Evolutionary conservation across 2,329 filamentous ascomycete species (phyloP).

Genomic region (Penicillium sp.): DNA sequence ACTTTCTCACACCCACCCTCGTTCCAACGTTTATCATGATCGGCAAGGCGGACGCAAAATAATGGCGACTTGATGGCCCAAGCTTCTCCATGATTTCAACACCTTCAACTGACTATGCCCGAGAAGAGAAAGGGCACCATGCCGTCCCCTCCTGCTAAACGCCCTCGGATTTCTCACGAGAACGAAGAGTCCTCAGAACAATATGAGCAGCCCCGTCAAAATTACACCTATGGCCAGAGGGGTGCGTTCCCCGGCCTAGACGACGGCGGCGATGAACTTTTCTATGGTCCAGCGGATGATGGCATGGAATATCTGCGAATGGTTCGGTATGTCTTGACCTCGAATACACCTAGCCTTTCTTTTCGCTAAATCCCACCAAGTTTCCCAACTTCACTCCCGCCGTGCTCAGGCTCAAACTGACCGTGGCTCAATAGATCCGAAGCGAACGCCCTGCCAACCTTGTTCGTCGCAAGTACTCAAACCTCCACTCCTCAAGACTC

Average conservation of each 20-base stretch:
- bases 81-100: constrained; percentile 25
- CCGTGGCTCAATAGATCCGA: constrained; percentile 59
- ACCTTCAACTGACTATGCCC: constrained; percentile 28
- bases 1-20: too few relatives aligned
- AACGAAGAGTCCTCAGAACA: constrained; percentile 26
- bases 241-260: constrained; percentile 69
- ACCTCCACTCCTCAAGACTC: constrained; percentile 9
- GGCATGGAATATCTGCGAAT: constrained; percentile 70
- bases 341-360: not conserved
- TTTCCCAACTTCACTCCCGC: not conserved
- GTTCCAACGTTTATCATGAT: not conserved
- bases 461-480: constrained; percentile 64
- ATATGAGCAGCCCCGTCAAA: constrained; percentile 49
- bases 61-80: constrained; percentile 18
- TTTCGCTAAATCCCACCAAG: constrained; percentile 24
- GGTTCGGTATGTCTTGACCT: constrained; percentile 61
- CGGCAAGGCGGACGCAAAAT: not conserved
- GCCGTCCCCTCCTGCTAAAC: constrained; percentile 29
- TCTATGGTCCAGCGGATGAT: constrained; percentile 68
- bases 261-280: constrained; percentile 56
- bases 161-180: constrained; percentile 31
- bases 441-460: constrained; percentile 70
- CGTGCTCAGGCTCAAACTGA: constrained; percentile 6
- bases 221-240: constrained; percentile 70
- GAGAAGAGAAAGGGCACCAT: constrained; percentile 35